Evolutionary conservation across 305 asterid species (phyloP).

Genomic region (Fraxinus greggii): DNA sequence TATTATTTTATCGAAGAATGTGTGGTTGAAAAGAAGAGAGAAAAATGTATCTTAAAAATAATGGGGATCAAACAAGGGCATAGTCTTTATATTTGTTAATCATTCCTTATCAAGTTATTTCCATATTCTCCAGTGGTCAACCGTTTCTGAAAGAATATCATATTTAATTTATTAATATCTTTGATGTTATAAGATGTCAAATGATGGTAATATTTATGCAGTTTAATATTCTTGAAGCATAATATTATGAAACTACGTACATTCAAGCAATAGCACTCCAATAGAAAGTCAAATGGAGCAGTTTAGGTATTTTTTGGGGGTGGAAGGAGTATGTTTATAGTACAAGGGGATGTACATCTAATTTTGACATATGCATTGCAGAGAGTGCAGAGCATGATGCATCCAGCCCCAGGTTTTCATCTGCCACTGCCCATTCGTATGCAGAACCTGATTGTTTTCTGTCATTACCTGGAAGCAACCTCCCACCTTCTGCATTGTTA

Average conservation of each 20-base stretch:
- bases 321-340: not conserved
- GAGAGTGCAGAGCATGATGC: slow-evolving; percentile 57
- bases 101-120: not conserved
- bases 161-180: not conserved
- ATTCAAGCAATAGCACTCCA: not conserved
- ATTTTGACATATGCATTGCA: slow-evolving; percentile 36
- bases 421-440: slow-evolving; percentile 65
- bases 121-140: not conserved
- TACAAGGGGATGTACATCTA: slow-evolving; percentile 13
- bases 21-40: too few relatives aligned
- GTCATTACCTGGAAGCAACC: slow-evolving; percentile 72
- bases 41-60: too few relatives aligned
- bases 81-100: not conserved
- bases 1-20: too few relatives aligned
- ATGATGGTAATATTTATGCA: not conserved
- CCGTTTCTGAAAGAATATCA: not conserved
- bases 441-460: slow-evolving; percentile 77
- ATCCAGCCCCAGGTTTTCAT: slow-evolving; percentile 70
- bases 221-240: not conserved
- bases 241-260: not conserved
- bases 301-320: not conserved
- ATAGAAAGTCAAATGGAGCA: not conserved
- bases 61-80: too few relatives aligned
- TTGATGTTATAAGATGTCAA: not conserved
- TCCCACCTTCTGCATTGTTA: slow-evolving; percentile 62